Conservation (phyloP, 2,329 filamentous ascomycete species). For the Fusarium nodosum region DNA sequence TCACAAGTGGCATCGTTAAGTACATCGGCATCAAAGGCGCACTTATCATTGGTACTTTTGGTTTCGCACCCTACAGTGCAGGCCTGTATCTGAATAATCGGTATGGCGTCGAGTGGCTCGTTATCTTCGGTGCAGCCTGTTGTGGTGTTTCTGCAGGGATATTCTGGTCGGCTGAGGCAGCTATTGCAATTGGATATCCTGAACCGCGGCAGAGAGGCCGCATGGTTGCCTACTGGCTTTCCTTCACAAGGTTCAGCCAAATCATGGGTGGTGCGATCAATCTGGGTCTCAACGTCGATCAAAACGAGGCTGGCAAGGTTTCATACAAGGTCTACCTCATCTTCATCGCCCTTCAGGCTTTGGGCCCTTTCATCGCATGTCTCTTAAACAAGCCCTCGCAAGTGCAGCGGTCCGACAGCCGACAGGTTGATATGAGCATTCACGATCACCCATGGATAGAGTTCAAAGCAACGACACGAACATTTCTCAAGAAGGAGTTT, state of each 20-base stretch:
- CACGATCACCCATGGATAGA: constrained; percentile 67
- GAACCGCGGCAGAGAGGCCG: constrained; percentile 73
- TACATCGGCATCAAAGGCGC: constrained; percentile 53
- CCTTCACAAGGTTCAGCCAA: constrained; percentile 66
- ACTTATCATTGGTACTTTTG: constrained; percentile 59
- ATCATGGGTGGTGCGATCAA: constrained; percentile 75
- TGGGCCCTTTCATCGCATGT: constrained; percentile 70
- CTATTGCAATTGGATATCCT: constrained; percentile 69
- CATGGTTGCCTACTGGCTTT: constrained; percentile 74
- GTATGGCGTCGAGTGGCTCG: constrained; percentile 60
- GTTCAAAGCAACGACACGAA: constrained; percentile 66
- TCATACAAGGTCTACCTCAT: constrained; percentile 75
- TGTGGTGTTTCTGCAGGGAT: constrained; percentile 58
- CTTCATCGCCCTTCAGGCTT: constrained; percentile 75
- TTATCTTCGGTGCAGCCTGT: constrained; percentile 58
- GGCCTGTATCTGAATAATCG: constrained; percentile 61
- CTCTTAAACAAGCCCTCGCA: constrained; percentile 69
- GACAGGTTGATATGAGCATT: constrained; percentile 68
- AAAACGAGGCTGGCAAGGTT: constrained; percentile 69
- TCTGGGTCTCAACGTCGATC: constrained; percentile 70
- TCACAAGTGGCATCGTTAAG: constrained; percentile 53
- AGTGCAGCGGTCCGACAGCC: constrained; percentile 73
- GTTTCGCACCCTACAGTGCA: constrained; percentile 60
- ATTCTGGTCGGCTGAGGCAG: constrained; percentile 55
- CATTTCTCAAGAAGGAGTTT: constrained; percentile 71